Evolutionary conservation across 1,284 basidiomycete genomes (phyloP).

Genomic region (Pisolithus thermaeus): DNA sequence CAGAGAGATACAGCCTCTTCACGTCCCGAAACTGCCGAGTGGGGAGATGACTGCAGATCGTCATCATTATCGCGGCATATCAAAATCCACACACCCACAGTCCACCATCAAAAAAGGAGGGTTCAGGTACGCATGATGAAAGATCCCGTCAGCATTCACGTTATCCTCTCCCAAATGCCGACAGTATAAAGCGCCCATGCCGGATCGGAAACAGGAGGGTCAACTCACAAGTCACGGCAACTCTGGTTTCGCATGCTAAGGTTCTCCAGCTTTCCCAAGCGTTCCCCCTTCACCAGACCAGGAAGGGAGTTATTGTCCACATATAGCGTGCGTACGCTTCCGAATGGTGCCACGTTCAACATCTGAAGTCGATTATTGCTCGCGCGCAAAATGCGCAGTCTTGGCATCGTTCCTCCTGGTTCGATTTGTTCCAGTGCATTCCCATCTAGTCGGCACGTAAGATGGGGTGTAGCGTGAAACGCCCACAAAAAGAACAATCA

Average conservation of each 20-base stretch:
- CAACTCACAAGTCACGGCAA: conserved; percentile 65
- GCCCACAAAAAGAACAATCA: conserved; percentile 6
- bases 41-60: conserved; percentile 47
- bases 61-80: conserved; percentile 24
- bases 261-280: conserved; percentile 76
- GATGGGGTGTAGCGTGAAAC: background rate
- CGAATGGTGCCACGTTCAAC: conserved; percentile 65
- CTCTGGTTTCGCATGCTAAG: conserved; percentile 88
- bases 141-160: conserved; percentile 31
- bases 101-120: background rate
- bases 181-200: background rate
- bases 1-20: conserved; percentile 91
- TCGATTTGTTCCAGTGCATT: conserved; percentile 58
- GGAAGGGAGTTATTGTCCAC: conserved; percentile 82
- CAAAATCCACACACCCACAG: conserved; percentile 2
- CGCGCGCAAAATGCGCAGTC: conserved; percentile 78
- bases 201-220: conserved; percentile 10
- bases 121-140: conserved; percentile 32
- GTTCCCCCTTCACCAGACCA: conserved; percentile 46
- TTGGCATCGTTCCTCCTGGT: conserved; percentile 50
- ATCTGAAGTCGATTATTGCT: conserved; percentile 75
- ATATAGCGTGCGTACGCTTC: conserved; percentile 84
- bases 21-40: conserved; percentile 80
- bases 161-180: conserved; percentile 7
- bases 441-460: conserved; percentile 48